Conservation (phyloP, 805 yeast genomes). For the Tetrapisispora pingtungensis region DNA sequence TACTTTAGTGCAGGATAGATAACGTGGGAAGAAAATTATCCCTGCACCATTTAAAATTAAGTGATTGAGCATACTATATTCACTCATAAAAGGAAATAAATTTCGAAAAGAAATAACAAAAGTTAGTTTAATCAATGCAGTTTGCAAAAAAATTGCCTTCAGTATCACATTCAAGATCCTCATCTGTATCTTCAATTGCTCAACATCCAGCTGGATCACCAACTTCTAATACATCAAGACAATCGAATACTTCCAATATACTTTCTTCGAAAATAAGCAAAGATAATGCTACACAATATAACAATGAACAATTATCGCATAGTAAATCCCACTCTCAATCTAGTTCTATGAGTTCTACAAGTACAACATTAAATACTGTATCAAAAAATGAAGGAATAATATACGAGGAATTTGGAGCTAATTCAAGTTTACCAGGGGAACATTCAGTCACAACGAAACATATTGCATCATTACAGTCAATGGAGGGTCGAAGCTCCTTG, state of each 20-base stretch:
- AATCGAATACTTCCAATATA: neutral
- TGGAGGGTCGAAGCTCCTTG: neutral
- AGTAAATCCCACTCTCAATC: neutral
- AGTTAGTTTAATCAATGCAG: constrained; percentile 10
- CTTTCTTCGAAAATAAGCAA: neutral
- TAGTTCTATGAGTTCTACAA: neutral
- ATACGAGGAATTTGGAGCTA: neutral
- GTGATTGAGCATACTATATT: no score
- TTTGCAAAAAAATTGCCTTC: constrained; percentile 21
- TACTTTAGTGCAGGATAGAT: no score
- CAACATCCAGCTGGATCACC: constrained; percentile 1
- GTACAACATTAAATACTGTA: neutral
- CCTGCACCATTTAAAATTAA: no score
- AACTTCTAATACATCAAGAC: neutral
- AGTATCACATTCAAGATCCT: constrained; percentile 19
- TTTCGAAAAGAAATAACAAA: no score
- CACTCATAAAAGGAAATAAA: neutral
- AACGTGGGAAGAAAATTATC: no score
- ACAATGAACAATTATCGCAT: neutral
- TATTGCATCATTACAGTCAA: constrained; percentile 1
- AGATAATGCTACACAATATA: neutral
- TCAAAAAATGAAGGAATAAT: neutral
- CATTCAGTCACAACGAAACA: neutral
- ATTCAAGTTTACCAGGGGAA: no score
- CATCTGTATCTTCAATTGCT: constrained; percentile 17